A percentile compares a stretch with the other conserved stretches of the same genome.
Conservation (phyloP, 805 yeast genomes). For the Metschnikowia anglica region DNA sequence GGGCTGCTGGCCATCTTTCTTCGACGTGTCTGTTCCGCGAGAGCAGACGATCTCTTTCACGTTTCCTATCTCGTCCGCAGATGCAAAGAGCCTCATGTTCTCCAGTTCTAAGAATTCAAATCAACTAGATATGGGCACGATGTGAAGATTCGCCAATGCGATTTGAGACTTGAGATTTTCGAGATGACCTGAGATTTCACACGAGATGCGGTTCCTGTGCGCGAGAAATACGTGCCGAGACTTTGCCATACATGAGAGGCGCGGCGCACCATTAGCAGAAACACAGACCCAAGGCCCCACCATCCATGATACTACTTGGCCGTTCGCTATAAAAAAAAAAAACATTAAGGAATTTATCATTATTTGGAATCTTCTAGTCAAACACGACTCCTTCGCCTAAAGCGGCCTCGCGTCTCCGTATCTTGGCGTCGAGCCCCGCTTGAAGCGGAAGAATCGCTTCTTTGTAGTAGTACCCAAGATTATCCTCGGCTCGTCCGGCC, state of each 20-base stretch:
- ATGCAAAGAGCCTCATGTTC: constrained; percentile 55
- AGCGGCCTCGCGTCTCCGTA: constrained; percentile 11
- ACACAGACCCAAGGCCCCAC: no score
- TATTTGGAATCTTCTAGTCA: constrained; percentile 8
- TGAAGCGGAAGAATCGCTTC: constrained; percentile 16
- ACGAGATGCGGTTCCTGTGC: constrained; percentile 1
- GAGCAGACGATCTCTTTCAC: constrained; percentile 62
- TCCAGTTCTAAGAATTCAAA: no score
- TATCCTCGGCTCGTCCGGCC: constrained; percentile 12
- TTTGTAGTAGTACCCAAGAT: constrained; percentile 13
- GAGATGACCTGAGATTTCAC: background rate
- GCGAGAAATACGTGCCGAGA: constrained; percentile 5
- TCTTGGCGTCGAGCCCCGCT: constrained; percentile 10
- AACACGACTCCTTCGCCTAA: constrained; percentile 14
- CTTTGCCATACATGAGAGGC: no score
- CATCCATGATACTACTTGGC: no score
- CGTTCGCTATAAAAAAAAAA: no score
- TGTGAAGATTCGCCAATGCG: background rate
- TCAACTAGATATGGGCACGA: no score
- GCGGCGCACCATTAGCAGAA: no score
- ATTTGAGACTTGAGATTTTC: background rate
- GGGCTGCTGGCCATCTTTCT: constrained; percentile 65
- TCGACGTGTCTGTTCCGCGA: constrained; percentile 78
- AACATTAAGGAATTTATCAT: no score
- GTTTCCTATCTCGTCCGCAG: constrained; percentile 68